These are phyloP conservation scores for Lactarius deliciosus DNA, from an alignment of 768 basidiomycete genomes.

Conservation along the genomic window DNA sequence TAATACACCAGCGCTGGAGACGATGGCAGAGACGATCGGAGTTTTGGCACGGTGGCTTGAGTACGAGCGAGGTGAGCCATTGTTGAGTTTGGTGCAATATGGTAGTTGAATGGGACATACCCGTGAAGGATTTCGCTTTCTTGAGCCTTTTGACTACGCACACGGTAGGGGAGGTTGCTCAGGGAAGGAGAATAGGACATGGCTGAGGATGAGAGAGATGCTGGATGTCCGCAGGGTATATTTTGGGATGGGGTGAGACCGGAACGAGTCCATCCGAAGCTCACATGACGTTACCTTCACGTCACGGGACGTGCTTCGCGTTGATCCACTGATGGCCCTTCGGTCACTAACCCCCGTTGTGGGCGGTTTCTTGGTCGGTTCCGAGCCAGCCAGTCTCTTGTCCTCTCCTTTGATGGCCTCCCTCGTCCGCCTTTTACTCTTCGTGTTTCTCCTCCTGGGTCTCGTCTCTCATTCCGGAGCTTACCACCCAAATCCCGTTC, in stretches of 20 bases:
- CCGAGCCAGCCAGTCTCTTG: not conserved
- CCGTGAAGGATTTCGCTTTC: slow-evolving; percentile 19
- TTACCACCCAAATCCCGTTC: not conserved
- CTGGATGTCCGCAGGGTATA: too few relatives aligned
- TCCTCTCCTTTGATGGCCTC: not conserved
- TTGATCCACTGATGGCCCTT: not conserved
- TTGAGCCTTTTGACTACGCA: not conserved
- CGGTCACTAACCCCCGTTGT: not conserved
- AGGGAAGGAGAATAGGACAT: not conserved
- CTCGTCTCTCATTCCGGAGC: not conserved
- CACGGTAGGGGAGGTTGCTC: not conserved
- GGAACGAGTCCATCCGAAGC: not conserved
- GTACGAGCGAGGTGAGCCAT: not conserved
- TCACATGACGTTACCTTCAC: not conserved
- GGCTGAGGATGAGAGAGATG: not conserved
- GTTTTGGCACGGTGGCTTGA: slow-evolving; percentile 27
- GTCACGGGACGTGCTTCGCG: slow-evolving; percentile 7
- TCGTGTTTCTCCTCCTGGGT: not conserved
- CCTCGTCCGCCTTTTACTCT: not conserved
- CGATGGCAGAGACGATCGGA: slow-evolving; percentile 26
- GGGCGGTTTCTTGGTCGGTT: not conserved
- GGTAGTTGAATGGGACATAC: slow-evolving; percentile 12
- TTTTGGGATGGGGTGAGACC: not conserved
- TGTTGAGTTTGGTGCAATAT: not conserved
- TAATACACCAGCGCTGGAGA: slow-evolving; percentile 15